Conservation (phyloP, 305 asterid species). For the Fraxinus platypoda region DNA sequence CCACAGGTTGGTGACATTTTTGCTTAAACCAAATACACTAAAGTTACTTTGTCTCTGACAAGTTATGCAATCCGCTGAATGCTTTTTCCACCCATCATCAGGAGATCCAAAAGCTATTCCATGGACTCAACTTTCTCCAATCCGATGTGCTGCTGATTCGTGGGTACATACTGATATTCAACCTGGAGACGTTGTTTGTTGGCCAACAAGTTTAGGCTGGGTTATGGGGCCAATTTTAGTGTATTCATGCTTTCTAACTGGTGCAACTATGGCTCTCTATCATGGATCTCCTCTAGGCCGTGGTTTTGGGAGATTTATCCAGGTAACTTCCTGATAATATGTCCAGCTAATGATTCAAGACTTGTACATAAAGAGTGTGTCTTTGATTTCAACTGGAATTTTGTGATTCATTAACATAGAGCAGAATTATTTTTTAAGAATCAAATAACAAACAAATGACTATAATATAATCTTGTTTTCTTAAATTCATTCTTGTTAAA, state of each 20-base stretch:
- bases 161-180: conserved; percentile 65
- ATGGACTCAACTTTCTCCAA: conserved; percentile 93
- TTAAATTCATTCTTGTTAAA: not conserved
- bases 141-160: conserved; percentile 77
- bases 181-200: conserved; percentile 71
- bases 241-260: conserved; percentile 75
- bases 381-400: not conserved
- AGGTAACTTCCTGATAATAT: conserved; percentile 40
- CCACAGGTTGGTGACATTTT: conserved; percentile 62
- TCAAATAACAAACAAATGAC: not conserved
- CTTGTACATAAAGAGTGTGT: not conserved
- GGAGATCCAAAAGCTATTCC: conserved; percentile 98
- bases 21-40: not conserved
- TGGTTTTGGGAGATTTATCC: conserved; percentile 85
- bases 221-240: conserved; percentile 90
- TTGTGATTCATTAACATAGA: not conserved
- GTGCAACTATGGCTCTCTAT: conserved; percentile 89
- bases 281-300: conserved; percentile 89
- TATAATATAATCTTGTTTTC: not conserved
- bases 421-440: not conserved
- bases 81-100: conserved; percentile 25
- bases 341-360: conserved; percentile 11
- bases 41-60: not conserved
- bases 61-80: not conserved
- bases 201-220: conserved; percentile 99